Evolutionary conservation across 2,329 filamentous ascomycete species (phyloP).

Genomic region (Colletotrichum trifolii): DNA sequence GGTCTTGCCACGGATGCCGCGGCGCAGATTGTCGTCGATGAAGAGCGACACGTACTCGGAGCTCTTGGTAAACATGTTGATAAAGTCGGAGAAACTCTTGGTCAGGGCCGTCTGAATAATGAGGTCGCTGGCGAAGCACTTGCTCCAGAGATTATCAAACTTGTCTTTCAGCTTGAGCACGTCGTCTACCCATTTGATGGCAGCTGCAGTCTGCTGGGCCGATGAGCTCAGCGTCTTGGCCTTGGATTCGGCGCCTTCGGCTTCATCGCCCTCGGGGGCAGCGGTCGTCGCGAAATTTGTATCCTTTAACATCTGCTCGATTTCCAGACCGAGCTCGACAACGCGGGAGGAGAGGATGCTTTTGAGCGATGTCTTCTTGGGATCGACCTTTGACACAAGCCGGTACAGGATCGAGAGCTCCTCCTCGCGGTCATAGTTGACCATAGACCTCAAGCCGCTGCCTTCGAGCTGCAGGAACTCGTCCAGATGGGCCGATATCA

Average conservation of each 20-base stretch:
- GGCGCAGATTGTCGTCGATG: constrained; percentile 96
- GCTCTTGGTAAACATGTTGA: constrained; percentile 87
- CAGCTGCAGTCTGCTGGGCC: constrained; percentile 85
- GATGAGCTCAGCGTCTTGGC: constrained; percentile 52
- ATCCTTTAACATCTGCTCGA: constrained; percentile 76
- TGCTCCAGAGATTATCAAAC: constrained; percentile 82
- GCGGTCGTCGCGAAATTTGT: constrained; percentile 60
- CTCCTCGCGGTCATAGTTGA: constrained; percentile 85
- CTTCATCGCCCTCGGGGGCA: constrained; percentile 58
- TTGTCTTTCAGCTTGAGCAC: constrained; percentile 87
- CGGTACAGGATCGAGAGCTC: constrained; percentile 86
- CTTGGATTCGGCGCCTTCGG: constrained; percentile 57
- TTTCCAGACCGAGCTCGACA: constrained; percentile 81
- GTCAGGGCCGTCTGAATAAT: constrained; percentile 84
- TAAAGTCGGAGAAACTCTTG: constrained; percentile 90
- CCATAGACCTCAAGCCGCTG: constrained; percentile 88
- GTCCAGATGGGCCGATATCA: constrained; percentile 81
- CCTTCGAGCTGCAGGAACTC: constrained; percentile 87
- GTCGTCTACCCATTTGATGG: constrained; percentile 95
- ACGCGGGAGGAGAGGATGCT: constrained; percentile 79
- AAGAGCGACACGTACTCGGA: constrained; percentile 96
- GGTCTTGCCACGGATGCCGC: constrained; percentile 91
- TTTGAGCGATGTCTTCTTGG: constrained; percentile 76
- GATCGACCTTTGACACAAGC: constrained; percentile 81
- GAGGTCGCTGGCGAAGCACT: constrained; percentile 80